Base-by-base conservation (phyloP, 2,329 filamentous ascomycete genomes). In the Cytospora schulzeri region DNA sequence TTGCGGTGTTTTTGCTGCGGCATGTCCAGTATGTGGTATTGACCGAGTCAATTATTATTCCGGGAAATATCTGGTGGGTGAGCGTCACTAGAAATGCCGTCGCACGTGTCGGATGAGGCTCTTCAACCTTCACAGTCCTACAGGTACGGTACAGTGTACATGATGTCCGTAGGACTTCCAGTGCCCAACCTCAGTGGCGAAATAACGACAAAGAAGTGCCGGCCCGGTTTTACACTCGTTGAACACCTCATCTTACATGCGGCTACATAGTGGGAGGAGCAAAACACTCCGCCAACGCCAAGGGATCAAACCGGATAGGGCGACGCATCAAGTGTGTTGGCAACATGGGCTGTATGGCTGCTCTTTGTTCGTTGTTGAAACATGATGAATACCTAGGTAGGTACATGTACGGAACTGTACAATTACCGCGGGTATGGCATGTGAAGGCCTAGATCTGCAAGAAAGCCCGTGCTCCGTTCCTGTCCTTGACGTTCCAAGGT, bases 371-470 rank as follows among this genome's bases (percentile, higher is more conserved):
- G 54, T 54, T 22, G 45, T 54, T 22, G 45, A 48, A 48, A 24
- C 9, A 22, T 48, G 11, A 19, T 7, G 17, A 45, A n/a, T n/a
- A n/a, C n/a, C n/a, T n/a, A n/a, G n/a, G 9, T 48, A 48, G 3
- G 38, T 17, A 41, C 38, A 8, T 35, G 33, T 52, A 61, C 59
- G 29, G 51, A 28, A 14, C 33, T 35, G 26, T 28, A 54, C 38
- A 14, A 19, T 54, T 35, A 48, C 59, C 54, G 22, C 33, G 22
- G 24, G 24, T 31, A 22, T n/a, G 19, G 48, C 52, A 62, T 62
- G 60, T 62, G 60, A 62, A 62, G 60, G 38, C 33, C 52, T 54
- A 62, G 60, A 56, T 45, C 60, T 22, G 29, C 48, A 48, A 45
- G 51, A 12, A 26, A 61, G 59, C 59, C 51, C 31, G 59, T 55